phyloP scores from a whole-genome alignment of 2,329 filamentous ascomycete species.

The Parasarocladium wereldwijsianum region DNA sequence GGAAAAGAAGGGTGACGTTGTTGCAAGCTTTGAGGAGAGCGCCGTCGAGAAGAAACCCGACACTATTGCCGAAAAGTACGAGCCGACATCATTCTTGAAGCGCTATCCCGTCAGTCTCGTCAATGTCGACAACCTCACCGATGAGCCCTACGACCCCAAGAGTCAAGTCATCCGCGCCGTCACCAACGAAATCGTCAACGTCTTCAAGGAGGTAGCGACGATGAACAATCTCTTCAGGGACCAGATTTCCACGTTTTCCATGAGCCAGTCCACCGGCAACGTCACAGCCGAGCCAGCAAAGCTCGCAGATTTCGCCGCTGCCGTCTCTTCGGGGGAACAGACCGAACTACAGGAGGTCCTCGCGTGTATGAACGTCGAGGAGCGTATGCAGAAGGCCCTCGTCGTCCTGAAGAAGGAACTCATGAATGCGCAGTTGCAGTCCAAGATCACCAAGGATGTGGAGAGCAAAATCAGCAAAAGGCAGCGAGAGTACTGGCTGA shows the following conservation, averaged over 20 bases:
- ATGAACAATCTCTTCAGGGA: constrained; percentile 93
- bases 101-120: constrained; percentile 89
- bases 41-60: constrained; percentile 45
- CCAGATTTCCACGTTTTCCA: constrained; percentile 93
- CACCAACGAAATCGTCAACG: constrained; percentile 95
- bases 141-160: constrained; percentile 83
- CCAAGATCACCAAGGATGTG: constrained; percentile 95
- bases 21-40: constrained; percentile 89
- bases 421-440: constrained; percentile 94
- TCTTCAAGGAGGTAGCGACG: constrained; percentile 91
- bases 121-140: constrained; percentile 82
- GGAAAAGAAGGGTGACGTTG: constrained; percentile 82
- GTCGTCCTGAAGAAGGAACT: constrained; percentile 94
- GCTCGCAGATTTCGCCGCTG: constrained; percentile 90
- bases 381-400: constrained; percentile 80
- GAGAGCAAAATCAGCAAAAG: constrained; percentile 95
- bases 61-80: constrained; percentile 44
- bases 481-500: constrained; percentile 94
- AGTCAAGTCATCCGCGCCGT: constrained; percentile 80
- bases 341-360: constrained; percentile 86
- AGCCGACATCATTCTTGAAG: constrained; percentile 80
- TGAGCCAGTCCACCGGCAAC: constrained; percentile 88
- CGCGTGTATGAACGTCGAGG: constrained; percentile 77
- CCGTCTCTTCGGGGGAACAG: constrained; percentile 87
- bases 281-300: constrained; percentile 91